Conservation (phyloP, 176 grass and related monocot species). For the Oropetium thomaeum region DNA sequence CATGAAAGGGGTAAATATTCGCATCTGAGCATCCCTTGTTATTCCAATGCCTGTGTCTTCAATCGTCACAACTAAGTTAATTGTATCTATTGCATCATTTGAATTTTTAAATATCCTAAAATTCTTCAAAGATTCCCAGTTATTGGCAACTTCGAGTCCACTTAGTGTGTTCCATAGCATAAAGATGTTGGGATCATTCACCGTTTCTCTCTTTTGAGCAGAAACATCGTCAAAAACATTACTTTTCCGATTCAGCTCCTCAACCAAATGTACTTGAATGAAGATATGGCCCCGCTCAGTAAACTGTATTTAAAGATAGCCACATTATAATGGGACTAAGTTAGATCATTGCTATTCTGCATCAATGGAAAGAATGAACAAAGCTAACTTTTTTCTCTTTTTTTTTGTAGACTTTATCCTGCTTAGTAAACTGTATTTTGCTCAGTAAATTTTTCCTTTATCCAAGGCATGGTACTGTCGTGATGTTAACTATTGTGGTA, state of each 20-base stretch:
- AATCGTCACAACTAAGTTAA: not conserved
- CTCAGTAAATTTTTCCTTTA: too few relatives aligned
- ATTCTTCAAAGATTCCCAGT: conserved; percentile 41
- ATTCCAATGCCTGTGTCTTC: not conserved
- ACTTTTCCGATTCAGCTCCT: conserved; percentile 50
- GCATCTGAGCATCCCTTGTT: not conserved
- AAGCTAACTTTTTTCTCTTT: not conserved
- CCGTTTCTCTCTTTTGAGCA: conserved; percentile 14
- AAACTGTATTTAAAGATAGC: conserved; percentile 46
- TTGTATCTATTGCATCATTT: conserved; percentile 25
- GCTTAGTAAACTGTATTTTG: too few relatives aligned
- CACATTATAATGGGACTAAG: conserved; percentile 10
- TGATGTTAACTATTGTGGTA: not conserved
- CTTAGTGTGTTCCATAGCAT: conserved; percentile 52
- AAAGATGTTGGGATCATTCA: not conserved
- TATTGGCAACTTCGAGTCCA: conserved; percentile 54
- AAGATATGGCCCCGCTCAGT: conserved; percentile 72
- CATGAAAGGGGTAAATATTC: not conserved
- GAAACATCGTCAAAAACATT: conserved; percentile 9
- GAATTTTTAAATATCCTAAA: conserved; percentile 44
- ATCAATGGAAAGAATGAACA: not conserved
- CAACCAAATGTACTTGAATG: conserved; percentile 63
- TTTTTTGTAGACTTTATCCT: too few relatives aligned
- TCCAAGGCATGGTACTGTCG: not conserved
- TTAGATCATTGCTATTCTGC: not conserved